Evolutionary conservation across 805 yeast species (phyloP).

Genomic region (Blastobotrys americana): DNA sequence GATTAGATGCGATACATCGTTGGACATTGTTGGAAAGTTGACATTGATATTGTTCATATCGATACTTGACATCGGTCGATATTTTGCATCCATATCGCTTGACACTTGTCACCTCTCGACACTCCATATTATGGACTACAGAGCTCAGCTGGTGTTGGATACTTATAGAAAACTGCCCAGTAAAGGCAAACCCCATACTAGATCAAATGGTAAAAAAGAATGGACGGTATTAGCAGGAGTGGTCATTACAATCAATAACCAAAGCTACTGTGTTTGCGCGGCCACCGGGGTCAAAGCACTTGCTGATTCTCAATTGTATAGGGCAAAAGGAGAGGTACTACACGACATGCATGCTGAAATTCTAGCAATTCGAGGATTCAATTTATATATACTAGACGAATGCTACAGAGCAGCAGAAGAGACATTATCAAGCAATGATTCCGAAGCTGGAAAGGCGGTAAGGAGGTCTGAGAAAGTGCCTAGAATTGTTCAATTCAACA

Average conservation of each 20-base stretch:
- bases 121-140: too few relatives aligned
- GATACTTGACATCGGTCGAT: too few relatives aligned
- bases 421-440: background rate
- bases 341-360: constrained; percentile 94
- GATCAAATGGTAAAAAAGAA: constrained; percentile 62
- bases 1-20: too few relatives aligned
- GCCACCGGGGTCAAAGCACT: constrained; percentile 80
- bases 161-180: constrained; percentile 23
- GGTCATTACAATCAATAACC: constrained; percentile 33
- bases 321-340: constrained; percentile 51
- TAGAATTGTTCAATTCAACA: background rate
- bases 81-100: too few relatives aligned
- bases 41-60: too few relatives aligned
- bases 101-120: too few relatives aligned
- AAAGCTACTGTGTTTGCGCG: constrained; percentile 38
- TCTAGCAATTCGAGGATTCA: constrained; percentile 62
- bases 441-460: background rate
- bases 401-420: constrained; percentile 18
- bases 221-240: constrained; percentile 82
- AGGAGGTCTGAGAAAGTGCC: constrained; percentile 13
- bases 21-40: too few relatives aligned
- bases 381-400: constrained; percentile 49
- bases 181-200: constrained; percentile 50
- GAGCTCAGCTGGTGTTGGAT: constrained; percentile 22
- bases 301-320: constrained; percentile 45